Conservation (phyloP, 1,139 yeast species). For the Sugiyamaella pinicola region DNA sequence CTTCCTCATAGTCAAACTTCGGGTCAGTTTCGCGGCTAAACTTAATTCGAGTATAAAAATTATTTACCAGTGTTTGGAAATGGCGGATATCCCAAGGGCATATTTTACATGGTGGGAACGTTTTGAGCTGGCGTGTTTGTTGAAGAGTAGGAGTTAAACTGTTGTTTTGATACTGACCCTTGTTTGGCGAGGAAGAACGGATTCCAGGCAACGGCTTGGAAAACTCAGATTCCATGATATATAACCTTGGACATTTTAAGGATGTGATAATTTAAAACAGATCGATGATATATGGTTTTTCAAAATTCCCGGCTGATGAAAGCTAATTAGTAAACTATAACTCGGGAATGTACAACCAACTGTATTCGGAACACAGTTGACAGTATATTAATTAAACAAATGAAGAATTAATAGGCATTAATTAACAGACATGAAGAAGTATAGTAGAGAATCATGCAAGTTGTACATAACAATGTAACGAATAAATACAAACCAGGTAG, state of each 20-base stretch:
- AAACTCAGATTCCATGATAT: constrained; percentile 5
- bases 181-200: not conserved
- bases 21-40: not conserved
- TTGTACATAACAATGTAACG: too few species aligned
- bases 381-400: too few species aligned
- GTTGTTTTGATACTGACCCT: not conserved
- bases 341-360: not conserved
- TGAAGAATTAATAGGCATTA: too few species aligned
- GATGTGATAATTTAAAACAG: too few species aligned
- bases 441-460: too few species aligned
- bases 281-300: too few species aligned
- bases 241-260: too few species aligned
- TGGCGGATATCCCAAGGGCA: constrained; percentile 12
- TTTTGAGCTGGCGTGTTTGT: constrained; percentile 10
- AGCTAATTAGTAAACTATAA: not conserved
- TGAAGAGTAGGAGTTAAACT: constrained; percentile 6
- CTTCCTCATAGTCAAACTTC: constrained; percentile 15
- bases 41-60: not conserved
- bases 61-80: constrained; percentile 5
- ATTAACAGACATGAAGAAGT: too few species aligned
- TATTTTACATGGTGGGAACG: constrained; percentile 11
- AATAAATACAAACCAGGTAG: too few species aligned
- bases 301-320: too few species aligned
- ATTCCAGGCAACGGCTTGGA: constrained; percentile 10
- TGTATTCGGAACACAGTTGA: too few species aligned